These are phyloP conservation scores for Chenopodium suecicum DNA, from an alignment of 148 eudicot genomes.

Conservation along the genomic window DNA sequence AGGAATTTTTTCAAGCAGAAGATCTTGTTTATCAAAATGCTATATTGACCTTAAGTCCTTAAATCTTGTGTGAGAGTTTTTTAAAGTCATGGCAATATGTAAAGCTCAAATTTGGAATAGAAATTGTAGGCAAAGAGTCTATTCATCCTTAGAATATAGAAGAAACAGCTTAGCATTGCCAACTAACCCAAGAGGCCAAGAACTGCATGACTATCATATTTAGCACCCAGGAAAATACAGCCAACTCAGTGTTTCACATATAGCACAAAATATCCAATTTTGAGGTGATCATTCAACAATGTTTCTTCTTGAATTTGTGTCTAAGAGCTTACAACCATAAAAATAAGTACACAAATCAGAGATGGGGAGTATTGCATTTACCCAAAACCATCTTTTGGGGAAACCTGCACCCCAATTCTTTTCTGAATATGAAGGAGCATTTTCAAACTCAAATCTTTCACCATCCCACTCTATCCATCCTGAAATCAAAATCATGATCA, in stretches of 20 bases:
- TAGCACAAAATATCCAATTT: neutral
- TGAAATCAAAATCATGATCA: constrained; percentile 35
- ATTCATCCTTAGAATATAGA: neutral
- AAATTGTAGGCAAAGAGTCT: neutral
- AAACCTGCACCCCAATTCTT: constrained; percentile 98
- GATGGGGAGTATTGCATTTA: constrained; percentile 33
- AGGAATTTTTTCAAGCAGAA: no score
- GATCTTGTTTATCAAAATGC: no score
- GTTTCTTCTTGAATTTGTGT: neutral
- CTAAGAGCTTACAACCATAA: neutral
- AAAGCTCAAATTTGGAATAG: neutral
- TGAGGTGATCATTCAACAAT: neutral
- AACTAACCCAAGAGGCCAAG: neutral
- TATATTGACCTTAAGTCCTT: no score
- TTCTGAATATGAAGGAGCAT: constrained; percentile 96
- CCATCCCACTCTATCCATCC: constrained; percentile 99
- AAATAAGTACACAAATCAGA: neutral
- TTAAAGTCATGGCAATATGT: neutral
- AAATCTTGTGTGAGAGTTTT: neutral
- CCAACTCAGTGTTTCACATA: neutral
- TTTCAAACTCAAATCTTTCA: constrained; percentile 78
- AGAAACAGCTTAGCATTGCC: neutral
- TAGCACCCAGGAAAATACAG: neutral
- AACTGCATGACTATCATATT: neutral
- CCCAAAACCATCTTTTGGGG: constrained; percentile 99